Percentiles rank a stretch among this genome's conserved stretches.
Conservation (phyloP, 2,329 filamentous ascomycete genomes). For the Cladophialophora psammophila region DNA sequence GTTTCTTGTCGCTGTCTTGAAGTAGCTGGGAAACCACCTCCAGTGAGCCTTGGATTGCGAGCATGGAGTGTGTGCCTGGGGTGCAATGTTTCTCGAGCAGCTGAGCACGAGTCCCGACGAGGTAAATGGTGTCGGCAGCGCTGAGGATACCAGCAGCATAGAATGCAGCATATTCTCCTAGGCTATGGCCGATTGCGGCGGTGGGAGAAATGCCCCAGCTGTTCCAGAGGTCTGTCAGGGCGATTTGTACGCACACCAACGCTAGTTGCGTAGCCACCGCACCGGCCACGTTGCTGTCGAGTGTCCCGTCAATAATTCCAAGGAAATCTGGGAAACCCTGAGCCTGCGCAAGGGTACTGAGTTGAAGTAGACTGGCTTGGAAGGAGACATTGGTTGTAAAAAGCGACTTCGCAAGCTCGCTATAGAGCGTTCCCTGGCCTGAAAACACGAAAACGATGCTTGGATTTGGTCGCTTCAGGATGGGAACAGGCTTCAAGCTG, state of each 20-base stretch:
- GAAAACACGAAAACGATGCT: constrained; percentile 47
- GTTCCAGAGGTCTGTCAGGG: constrained; percentile 46
- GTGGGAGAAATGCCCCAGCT: constrained; percentile 41
- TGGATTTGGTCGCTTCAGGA: background rate
- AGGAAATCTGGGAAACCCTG: constrained; percentile 45
- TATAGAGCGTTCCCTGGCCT: constrained; percentile 47
- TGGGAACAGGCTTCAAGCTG: constrained; percentile 29
- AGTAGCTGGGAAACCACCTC: background rate
- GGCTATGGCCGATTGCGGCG: constrained; percentile 44
- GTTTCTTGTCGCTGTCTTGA: background rate
- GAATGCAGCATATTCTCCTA: constrained; percentile 46
- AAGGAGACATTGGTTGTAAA: constrained; percentile 43
- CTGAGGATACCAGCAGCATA: constrained; percentile 42
- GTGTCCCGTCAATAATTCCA: constrained; percentile 41
- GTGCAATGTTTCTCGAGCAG: constrained; percentile 71
- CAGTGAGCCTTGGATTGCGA: constrained; percentile 58
- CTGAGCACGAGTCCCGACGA: constrained; percentile 62
- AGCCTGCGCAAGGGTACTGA: constrained; percentile 44
- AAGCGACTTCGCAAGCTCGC: constrained; percentile 43
- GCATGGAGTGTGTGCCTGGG: constrained; percentile 70
- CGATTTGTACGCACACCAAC: constrained; percentile 52
- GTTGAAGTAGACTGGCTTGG: constrained; percentile 44
- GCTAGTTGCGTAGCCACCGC: constrained; percentile 50
- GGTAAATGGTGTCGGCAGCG: constrained; percentile 40
- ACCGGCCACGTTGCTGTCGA: constrained; percentile 37